Percentiles rank a stretch among this genome's conserved stretches.
These are phyloP conservation scores for Prosopis cineraria DNA, from an alignment of 306 rosid species.

Conservation along the genomic window DNA sequence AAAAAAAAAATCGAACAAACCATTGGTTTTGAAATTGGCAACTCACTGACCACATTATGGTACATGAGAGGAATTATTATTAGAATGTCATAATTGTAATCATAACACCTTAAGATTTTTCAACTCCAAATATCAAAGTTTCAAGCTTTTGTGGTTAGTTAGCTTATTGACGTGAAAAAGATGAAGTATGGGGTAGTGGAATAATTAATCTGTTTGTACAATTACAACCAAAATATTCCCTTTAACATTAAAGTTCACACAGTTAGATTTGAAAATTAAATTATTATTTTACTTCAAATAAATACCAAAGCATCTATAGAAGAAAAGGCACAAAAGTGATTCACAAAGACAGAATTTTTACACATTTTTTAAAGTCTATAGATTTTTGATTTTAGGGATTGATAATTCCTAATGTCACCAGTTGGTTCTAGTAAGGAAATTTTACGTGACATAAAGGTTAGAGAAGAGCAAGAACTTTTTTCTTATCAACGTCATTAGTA, in stretches of 20 bases:
- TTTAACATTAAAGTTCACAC: slow-evolving; percentile 24
- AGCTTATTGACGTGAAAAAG: slow-evolving; percentile 31
- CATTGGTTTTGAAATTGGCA: slow-evolving; percentile 28
- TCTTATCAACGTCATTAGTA: slow-evolving; percentile 4
- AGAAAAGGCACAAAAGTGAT: neutral
- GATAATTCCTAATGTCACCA: neutral
- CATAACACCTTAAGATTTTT: slow-evolving; percentile 39
- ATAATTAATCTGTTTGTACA: slow-evolving; percentile 21
- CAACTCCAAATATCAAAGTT: slow-evolving; percentile 36
- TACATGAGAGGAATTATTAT: slow-evolving; percentile 40
- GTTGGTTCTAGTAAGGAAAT: neutral
- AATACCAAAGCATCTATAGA: neutral
- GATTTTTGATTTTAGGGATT: neutral
- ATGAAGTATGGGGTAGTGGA: slow-evolving; percentile 19
- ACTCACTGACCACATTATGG: slow-evolving; percentile 15
- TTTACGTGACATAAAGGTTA: neutral
- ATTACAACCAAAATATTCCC: slow-evolving; percentile 37
- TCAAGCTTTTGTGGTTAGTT: slow-evolving; percentile 32
- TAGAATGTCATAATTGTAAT: slow-evolving; percentile 44
- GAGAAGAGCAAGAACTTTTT: neutral
- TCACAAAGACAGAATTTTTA: neutral
- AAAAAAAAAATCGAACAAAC: slow-evolving; percentile 24
- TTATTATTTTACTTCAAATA: neutral
- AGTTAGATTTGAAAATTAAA: neutral
- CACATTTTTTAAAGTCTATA: neutral